Evolutionary conservation across 257 asterid genomes (phyloP), one percentile per base, ranked within the genome.

Genomic region (Parsonsia alboflavescens): DNA sequence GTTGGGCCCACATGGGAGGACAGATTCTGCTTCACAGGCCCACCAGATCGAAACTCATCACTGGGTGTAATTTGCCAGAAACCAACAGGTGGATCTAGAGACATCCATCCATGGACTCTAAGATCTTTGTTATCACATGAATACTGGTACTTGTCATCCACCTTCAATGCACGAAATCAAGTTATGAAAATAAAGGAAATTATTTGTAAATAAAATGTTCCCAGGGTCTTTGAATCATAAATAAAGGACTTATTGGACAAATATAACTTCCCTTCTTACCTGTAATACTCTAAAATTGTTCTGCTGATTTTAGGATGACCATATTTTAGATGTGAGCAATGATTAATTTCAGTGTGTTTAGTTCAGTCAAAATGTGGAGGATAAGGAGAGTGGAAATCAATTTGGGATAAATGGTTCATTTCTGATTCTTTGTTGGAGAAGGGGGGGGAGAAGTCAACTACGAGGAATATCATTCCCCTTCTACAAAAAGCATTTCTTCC

Each of bases 1-100:
- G 80, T 84, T 41, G 96, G 97, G 70, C 97, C 97, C 4, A 91
- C 97, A 58, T 91, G 97, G 28, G 94, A 86, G 0, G 96, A 84
- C 70, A 91, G 97, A 65, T 91, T 92, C 69, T 91, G 96, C 71
- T 91, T 91, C 70, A 84, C 59, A 63, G 96, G 91, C 28, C 97
- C 94, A 10, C 97, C 96, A 0, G 94, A 83, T 54, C 87, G 81
- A 19, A 88, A 91, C 72, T 91, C 96, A 68, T 89, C 88, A 74
- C 86, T 89, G 19, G 89, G 82, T 33, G 85, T 79, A 7, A 91
- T 88, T 63, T 80, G 88, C 97, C 97, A 91, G 77, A 91, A 91
- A 4, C 96, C 95, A 41, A 87, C 87, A 5, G 79, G 68, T 16
- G 86, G 87, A 70, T 88, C 87, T 89, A 74, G 77, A 76, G 89